A percentile compares a stretch with the other conserved stretches of the same genome.
phyloP scores from a whole-genome alignment of 2,329 filamentous ascomycete genomes.

The Daldinia sp. region DNA sequence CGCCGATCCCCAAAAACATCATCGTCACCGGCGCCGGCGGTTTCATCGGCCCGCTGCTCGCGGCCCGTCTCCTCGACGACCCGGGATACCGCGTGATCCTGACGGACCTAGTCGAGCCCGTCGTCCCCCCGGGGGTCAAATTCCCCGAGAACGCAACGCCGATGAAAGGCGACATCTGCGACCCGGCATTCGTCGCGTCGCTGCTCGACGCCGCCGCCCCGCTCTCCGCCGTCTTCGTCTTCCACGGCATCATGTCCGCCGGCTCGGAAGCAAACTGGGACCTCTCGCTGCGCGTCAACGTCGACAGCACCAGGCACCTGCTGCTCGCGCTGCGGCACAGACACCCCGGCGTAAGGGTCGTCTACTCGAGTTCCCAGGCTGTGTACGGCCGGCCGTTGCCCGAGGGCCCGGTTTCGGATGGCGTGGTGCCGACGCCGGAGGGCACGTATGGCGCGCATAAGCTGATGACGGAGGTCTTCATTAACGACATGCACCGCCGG shows the following conservation, averaged over 20 bases:
- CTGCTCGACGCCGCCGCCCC: conserved; percentile 57
- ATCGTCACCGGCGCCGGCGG: conserved; percentile 49
- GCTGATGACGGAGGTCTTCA: conserved; percentile 66
- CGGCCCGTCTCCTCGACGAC: conserved; percentile 51
- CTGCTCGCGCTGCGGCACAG: conserved; percentile 58
- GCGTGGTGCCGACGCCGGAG: conserved; percentile 64
- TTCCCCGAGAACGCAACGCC: conserved; percentile 59
- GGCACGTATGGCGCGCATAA: conserved; percentile 71
- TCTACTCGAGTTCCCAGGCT: conserved; percentile 69
- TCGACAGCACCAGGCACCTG: conserved; percentile 64
- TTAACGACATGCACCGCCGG: conserved; percentile 70
- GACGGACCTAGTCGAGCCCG: conserved; percentile 64
- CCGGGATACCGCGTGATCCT: conserved; percentile 51
- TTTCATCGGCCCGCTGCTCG: conserved; percentile 50
- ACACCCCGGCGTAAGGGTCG: conserved; percentile 63
- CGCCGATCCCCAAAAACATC: conserved; percentile 44
- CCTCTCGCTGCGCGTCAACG: conserved; percentile 66
- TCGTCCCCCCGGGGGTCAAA: conserved; percentile 56
- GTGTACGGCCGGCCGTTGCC: conserved; percentile 69
- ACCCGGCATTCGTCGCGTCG: conserved; percentile 44
- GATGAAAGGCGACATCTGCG: conserved; percentile 59
- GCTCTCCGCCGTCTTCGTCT: conserved; percentile 64
- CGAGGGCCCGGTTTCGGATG: conserved; percentile 56
- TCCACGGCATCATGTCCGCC: conserved; percentile 74
- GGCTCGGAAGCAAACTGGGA: conserved; percentile 69